Evolutionary conservation across 441 rosid genomes (phyloP).

Genomic region (Gossypium gossypioides): DNA sequence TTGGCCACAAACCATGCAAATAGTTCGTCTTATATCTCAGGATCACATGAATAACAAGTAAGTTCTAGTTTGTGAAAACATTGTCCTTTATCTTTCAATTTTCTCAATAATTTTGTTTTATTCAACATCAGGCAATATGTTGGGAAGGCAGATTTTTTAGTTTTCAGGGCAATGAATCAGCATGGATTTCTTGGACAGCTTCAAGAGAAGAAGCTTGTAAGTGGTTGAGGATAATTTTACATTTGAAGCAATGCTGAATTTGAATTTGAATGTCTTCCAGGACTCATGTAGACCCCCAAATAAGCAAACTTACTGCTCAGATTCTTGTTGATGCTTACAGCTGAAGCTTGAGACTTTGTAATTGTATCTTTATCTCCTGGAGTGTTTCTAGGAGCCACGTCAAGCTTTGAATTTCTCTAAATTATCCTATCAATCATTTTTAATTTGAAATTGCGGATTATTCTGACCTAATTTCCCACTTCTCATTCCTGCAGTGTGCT

Average conservation of each 20-base stretch:
- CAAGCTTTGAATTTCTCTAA: slow-evolving; percentile 11
- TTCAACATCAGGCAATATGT: slow-evolving; percentile 66
- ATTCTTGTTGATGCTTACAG: background rate
- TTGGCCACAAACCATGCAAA: slow-evolving; percentile 92
- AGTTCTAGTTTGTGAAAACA: slow-evolving; percentile 12
- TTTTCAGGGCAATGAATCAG: slow-evolving; percentile 90
- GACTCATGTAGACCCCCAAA: background rate
- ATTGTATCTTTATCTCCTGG: background rate
- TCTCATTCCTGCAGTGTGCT: slow-evolving; percentile 54
- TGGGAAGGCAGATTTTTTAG: slow-evolving; percentile 90
- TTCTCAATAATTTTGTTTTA: background rate
- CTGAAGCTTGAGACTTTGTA: slow-evolving; percentile 3
- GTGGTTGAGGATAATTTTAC: slow-evolving; percentile 25
- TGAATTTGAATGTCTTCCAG: background rate
- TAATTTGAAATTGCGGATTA: slow-evolving; percentile 1
- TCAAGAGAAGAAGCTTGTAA: slow-evolving; percentile 95
- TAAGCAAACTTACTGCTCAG: background rate
- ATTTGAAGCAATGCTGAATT: slow-evolving; percentile 1
- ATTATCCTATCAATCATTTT: slow-evolving; percentile 2
- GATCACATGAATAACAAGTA: slow-evolving; percentile 94
- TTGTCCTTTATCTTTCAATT: background rate
- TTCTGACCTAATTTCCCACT: slow-evolving; percentile 20
- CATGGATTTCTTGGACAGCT: slow-evolving; percentile 89
- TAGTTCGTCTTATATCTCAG: slow-evolving; percentile 83
- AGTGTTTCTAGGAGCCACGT: background rate